Percentiles rank a stretch among this genome's conserved stretches.
These are phyloP conservation scores for Chlorencoelia australis DNA, from an alignment of 2,329 filamentous ascomycete genomes.

Conservation along the genomic window DNA sequence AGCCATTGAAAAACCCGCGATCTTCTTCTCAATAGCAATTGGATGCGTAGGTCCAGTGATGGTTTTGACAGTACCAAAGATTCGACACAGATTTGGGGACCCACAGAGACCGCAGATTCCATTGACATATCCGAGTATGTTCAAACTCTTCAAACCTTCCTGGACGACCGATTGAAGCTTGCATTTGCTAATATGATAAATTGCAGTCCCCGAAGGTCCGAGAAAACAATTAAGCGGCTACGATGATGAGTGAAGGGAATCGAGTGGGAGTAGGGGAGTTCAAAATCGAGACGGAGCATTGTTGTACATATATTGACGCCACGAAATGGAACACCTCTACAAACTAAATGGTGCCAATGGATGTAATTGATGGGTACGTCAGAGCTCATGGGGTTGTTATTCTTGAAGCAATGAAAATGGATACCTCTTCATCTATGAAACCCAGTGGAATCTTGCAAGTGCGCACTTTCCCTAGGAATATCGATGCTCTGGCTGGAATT, in stretches of 20 bases:
- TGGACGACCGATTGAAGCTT: not conserved
- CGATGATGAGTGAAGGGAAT: conserved; percentile 36
- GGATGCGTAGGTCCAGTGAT: conserved; percentile 62
- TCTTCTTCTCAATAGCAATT: conserved; percentile 78
- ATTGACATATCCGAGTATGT: conserved; percentile 85
- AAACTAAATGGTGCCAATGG: too few relatives aligned
- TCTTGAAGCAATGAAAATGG: too few relatives aligned
- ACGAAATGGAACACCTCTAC: not conserved
- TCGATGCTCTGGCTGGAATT: too few relatives aligned
- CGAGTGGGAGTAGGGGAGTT: not conserved
- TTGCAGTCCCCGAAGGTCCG: conserved; percentile 45
- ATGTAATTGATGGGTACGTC: too few relatives aligned
- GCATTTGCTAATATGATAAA: conserved; percentile 14
- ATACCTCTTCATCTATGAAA: too few relatives aligned
- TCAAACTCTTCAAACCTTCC: not conserved
- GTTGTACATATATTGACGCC: not conserved
- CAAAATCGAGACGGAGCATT: not conserved
- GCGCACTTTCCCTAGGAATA: too few relatives aligned
- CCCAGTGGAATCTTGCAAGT: too few relatives aligned
- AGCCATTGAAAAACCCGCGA: conserved; percentile 75
- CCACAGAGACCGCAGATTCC: conserved; percentile 63
- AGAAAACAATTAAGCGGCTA: conserved; percentile 51
- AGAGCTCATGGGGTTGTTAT: too few relatives aligned
- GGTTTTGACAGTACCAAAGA: conserved; percentile 61
- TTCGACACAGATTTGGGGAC: conserved; percentile 66